Evolutionary conservation across 495 filamentous ascomycete species (phyloP).

Genomic region (Lepraria neglecta): DNA sequence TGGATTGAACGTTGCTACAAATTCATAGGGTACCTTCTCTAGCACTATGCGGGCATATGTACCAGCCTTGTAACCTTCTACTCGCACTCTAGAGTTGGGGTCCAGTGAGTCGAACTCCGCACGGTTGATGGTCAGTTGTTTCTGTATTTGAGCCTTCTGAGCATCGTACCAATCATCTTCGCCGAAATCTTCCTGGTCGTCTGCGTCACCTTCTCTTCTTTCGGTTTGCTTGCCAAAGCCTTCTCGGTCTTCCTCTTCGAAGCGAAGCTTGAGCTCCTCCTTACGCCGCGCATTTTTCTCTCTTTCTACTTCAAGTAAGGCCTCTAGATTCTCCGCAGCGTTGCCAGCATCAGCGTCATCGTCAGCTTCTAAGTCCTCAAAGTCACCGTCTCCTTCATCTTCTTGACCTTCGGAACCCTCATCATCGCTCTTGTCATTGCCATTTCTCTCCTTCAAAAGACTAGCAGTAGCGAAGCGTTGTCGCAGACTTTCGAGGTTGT

Average conservation of each 20-base stretch:
- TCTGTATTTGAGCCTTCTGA: slow-evolving; percentile 90
- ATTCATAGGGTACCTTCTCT: slow-evolving; percentile 83
- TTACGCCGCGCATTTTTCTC: slow-evolving; percentile 86
- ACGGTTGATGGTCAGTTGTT: slow-evolving; percentile 90
- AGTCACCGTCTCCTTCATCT: slow-evolving; percentile 80
- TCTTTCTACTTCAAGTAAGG: slow-evolving; percentile 71
- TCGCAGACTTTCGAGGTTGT: slow-evolving; percentile 67
- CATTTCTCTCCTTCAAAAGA: slow-evolving; percentile 43
- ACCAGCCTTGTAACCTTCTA: slow-evolving; percentile 88
- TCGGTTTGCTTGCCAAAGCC: slow-evolving; percentile 76
- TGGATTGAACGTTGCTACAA: slow-evolving; percentile 79
- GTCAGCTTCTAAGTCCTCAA: slow-evolving; percentile 83
- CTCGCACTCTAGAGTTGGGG: slow-evolving; percentile 65
- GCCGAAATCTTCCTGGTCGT: slow-evolving; percentile 67
- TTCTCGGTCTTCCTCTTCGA: slow-evolving; percentile 95
- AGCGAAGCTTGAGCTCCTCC: slow-evolving; percentile 87
- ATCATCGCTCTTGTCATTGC: slow-evolving; percentile 40
- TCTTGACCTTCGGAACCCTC: slow-evolving; percentile 45
- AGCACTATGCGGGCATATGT: slow-evolving; percentile 88
- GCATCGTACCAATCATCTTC: slow-evolving; percentile 98
- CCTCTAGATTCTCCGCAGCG: slow-evolving; percentile 32
- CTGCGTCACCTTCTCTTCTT: slow-evolving; percentile 51
- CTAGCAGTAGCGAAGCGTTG: slow-evolving; percentile 67
- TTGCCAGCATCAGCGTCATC: slow-evolving; percentile 42
- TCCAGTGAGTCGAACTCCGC: slow-evolving; percentile 84